Evolutionary conservation across 2,329 filamentous ascomycete genomes (phyloP).

Genomic region (Phoma sp.): DNA sequence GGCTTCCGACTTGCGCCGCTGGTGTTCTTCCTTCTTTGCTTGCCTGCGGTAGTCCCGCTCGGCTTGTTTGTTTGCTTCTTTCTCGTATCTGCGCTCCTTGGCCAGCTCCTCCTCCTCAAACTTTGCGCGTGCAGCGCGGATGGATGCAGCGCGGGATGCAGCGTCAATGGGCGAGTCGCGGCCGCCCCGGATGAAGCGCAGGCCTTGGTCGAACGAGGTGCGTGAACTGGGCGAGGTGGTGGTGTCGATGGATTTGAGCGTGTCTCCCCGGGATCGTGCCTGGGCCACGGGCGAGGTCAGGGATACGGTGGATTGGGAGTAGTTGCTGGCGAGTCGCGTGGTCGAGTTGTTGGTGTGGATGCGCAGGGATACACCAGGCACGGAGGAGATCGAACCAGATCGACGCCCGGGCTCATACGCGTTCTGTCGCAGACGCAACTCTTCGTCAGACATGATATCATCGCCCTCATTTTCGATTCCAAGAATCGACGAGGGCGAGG

Average conservation of each 20-base stretch:
- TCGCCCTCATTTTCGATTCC: conserved; percentile 55
- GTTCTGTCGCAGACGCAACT: conserved; percentile 50
- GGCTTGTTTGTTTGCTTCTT: conserved; percentile 58
- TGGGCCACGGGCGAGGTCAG: conserved; percentile 53
- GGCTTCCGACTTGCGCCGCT: conserved; percentile 52
- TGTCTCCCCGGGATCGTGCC: conserved; percentile 58
- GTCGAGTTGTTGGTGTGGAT: conserved; percentile 50
- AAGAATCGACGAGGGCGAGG: conserved; percentile 58
- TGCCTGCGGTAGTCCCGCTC: conserved; percentile 55
- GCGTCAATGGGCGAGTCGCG: conserved; percentile 59
- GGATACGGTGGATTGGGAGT: conserved; percentile 60
- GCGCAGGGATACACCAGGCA: conserved; percentile 48
- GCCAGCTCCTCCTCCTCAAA: conserved; percentile 67
- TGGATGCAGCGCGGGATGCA: conserved; percentile 62
- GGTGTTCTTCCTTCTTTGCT: conserved; percentile 52
- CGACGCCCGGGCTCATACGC: conserved; percentile 49
- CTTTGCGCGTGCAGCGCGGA: conserved; percentile 63
- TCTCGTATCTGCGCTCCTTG: conserved; percentile 62
- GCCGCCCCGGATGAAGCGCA: conserved; percentile 59
- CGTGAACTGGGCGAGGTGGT: conserved; percentile 60
- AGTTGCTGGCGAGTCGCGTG: conserved; percentile 56
- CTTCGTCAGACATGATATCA: conserved; percentile 57
- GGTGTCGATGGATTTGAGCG: conserved; percentile 58
- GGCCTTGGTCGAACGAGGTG: conserved; percentile 64
- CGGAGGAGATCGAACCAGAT: conserved; percentile 56